A percentile compares a stretch with the other conserved stretches of the same genome.
phyloP scores from a whole-genome alignment of 768 basidiomycete genomes.

The Amanita fuliginea region DNA sequence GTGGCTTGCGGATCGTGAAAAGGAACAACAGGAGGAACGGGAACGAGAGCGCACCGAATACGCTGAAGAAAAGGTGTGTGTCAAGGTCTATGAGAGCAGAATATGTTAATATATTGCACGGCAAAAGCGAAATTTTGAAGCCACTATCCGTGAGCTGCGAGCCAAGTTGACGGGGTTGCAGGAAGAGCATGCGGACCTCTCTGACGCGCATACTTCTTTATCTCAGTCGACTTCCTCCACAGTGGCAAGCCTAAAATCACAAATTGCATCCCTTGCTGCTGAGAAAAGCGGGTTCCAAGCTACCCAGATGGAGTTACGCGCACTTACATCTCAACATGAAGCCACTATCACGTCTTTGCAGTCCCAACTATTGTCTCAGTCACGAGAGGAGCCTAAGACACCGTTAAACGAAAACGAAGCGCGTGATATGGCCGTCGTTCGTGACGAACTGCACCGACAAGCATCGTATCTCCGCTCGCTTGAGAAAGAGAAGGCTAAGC shows the following conservation, averaged over 20 bases:
- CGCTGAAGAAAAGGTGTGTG: slow-evolving; percentile 50
- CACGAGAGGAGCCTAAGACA: slow-evolving; percentile 42
- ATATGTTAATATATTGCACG: neutral
- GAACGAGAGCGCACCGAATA: slow-evolving; percentile 40
- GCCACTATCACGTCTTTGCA: slow-evolving; percentile 13
- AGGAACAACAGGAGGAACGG: slow-evolving; percentile 57
- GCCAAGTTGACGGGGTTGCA: slow-evolving; percentile 35
- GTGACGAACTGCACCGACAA: slow-evolving; percentile 61
- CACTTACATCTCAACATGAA: neutral
- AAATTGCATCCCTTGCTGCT: slow-evolving; percentile 32
- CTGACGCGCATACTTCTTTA: slow-evolving; percentile 41
- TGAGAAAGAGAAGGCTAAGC: slow-evolving; percentile 45
- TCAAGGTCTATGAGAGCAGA: neutral
- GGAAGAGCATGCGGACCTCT: slow-evolving; percentile 50
- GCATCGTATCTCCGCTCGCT: slow-evolving; percentile 47
- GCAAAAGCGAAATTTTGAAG: slow-evolving; percentile 35
- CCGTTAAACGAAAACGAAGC: slow-evolving; percentile 25
- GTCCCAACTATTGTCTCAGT: slow-evolving; percentile 23
- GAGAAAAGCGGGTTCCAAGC: slow-evolving; percentile 29
- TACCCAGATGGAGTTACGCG: slow-evolving; percentile 20
- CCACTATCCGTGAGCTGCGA: slow-evolving; percentile 42
- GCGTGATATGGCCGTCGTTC: slow-evolving; percentile 50
- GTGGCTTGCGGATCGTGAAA: slow-evolving; percentile 58
- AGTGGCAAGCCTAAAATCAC: slow-evolving; percentile 37
- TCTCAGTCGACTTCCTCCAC: slow-evolving; percentile 38